A percentile compares a stretch with the other conserved stretches of the same genome.
Evolutionary conservation across 225 moss, liverwort and hornwort genomes (phyloP).

Genomic region (Bryoerythrophyllum caledonicum): DNA sequence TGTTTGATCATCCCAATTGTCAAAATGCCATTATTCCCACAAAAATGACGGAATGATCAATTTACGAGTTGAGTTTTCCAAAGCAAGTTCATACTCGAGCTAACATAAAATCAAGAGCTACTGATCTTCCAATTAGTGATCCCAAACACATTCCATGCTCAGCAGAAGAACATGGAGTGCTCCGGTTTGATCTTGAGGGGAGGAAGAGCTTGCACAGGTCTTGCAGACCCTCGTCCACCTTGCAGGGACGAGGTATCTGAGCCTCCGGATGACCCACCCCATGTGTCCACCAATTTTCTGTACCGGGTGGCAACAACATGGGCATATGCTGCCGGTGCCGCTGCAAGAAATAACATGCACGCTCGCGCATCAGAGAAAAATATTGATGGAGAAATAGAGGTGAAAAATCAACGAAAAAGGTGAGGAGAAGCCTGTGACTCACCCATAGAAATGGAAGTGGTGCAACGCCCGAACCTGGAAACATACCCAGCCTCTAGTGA

Average conservation of each 20-base stretch:
- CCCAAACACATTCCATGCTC: neutral
- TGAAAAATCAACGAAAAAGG: no score
- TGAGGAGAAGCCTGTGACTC: neutral
- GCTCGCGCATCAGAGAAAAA: no score
- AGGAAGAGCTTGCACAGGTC: constrained; percentile 36
- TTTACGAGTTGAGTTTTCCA: no score
- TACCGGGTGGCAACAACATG: constrained; percentile 78
- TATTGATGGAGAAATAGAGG: neutral
- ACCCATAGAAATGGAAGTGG: constrained; percentile 85
- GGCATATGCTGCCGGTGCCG: constrained; percentile 90
- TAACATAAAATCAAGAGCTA: no score
- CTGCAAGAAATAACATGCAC: constrained; percentile 38
- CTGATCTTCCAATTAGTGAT: no score
- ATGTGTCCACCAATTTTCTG: constrained; percentile 62
- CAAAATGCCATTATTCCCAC: no score
- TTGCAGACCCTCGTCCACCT: constrained; percentile 24
- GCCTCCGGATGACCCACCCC: constrained; percentile 47
- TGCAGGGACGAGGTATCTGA: constrained; percentile 52
- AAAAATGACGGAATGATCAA: no score
- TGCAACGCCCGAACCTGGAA: constrained; percentile 79
- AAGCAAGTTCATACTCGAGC: neutral
- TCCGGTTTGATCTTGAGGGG: constrained; percentile 35
- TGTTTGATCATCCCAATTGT: no score
- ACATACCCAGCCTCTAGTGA: neutral
- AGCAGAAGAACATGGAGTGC: constrained; percentile 58